A percentile compares a stretch with the other conserved stretches of the same genome.
Evolutionary conservation across 1,139 yeast genomes (phyloP).

Genomic region (Casaregolazyma suthepensis): DNA sequence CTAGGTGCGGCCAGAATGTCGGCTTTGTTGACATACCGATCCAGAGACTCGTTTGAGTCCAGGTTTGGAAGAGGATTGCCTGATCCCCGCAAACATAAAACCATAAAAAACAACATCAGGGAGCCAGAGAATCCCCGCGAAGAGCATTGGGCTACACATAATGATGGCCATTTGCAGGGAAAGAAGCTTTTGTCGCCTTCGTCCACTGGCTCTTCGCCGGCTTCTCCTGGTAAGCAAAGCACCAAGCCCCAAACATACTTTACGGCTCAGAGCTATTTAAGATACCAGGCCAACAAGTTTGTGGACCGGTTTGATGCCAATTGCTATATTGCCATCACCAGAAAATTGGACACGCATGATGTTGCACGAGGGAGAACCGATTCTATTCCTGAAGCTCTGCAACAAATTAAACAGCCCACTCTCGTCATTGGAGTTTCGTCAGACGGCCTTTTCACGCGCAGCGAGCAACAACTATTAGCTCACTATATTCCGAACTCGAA

Average conservation of each 20-base stretch:
- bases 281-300: slow-evolving; percentile 91
- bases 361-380: slow-evolving; percentile 73
- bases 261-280: slow-evolving; percentile 88
- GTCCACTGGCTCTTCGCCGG: not conserved
- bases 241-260: slow-evolving; percentile 72
- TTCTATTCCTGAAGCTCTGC: slow-evolving; percentile 45
- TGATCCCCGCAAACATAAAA: slow-evolving; percentile 37
- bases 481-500: slow-evolving; percentile 62
- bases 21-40: slow-evolving; percentile 85
- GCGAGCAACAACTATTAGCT: slow-evolving; percentile 84
- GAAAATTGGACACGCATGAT: slow-evolving; percentile 93
- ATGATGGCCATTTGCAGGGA: slow-evolving; percentile 49
- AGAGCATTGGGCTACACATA: slow-evolving; percentile 56
- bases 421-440: slow-evolving; percentile 83
- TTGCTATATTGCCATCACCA: slow-evolving; percentile 87
- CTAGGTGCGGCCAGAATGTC: slow-evolving; percentile 97
- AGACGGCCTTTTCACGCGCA: slow-evolving; percentile 86
- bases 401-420: slow-evolving; percentile 61
- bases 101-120: slow-evolving; percentile 25
- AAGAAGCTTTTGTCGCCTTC: slow-evolving; percentile 19
- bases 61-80: slow-evolving; percentile 82
- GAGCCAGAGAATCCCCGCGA: slow-evolving; percentile 39
- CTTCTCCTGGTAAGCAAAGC: slow-evolving; percentile 13
- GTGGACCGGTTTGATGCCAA: slow-evolving; percentile 89
- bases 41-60: slow-evolving; percentile 84